Evolutionary conservation across 768 basidiomycete species (phyloP).

Genomic region (Hypholoma fasciculare): DNA sequence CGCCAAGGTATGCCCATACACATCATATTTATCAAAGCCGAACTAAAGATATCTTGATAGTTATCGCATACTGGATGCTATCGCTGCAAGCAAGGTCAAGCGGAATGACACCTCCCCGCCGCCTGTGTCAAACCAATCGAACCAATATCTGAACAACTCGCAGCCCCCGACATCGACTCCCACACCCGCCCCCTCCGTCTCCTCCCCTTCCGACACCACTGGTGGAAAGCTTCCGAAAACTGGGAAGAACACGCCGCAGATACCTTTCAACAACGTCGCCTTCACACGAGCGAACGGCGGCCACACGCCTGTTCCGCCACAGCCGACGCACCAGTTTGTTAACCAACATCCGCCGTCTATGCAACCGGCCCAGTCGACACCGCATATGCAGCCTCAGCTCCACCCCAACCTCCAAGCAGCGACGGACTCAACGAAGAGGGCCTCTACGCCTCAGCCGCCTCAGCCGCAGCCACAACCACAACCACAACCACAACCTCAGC

Average conservation of each 20-base stretch:
- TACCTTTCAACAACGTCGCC: constrained; percentile 23
- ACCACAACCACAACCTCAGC: constrained; percentile 23
- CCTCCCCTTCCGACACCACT: constrained; percentile 29
- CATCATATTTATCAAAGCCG: background rate
- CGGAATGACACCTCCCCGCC: constrained; percentile 26
- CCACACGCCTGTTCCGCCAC: constrained; percentile 33
- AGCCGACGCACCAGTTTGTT: constrained; percentile 33
- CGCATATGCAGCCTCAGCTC: constrained; percentile 37
- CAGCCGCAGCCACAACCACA: constrained; percentile 21
- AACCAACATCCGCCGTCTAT: constrained; percentile 31
- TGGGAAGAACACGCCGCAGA: constrained; percentile 28
- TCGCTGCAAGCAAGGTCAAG: constrained; percentile 30
- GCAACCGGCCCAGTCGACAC: constrained; percentile 21
- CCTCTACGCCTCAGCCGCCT: constrained; percentile 37
- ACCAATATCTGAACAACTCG: constrained; percentile 23
- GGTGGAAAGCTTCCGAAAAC: constrained; percentile 23
- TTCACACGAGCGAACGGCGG: constrained; percentile 29
- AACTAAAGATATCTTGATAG: constrained; percentile 29
- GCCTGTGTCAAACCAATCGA: constrained; percentile 22
- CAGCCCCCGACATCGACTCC: constrained; percentile 27
- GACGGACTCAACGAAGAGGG: constrained; percentile 34
- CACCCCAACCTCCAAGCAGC: constrained; percentile 36
- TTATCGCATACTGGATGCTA: constrained; percentile 58
- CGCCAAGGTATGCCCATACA: constrained; percentile 45
- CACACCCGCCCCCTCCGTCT: constrained; percentile 30